Evolutionary conservation across 257 asterid genomes (phyloP).

Genomic region (Galeopsis tetrahit): DNA sequence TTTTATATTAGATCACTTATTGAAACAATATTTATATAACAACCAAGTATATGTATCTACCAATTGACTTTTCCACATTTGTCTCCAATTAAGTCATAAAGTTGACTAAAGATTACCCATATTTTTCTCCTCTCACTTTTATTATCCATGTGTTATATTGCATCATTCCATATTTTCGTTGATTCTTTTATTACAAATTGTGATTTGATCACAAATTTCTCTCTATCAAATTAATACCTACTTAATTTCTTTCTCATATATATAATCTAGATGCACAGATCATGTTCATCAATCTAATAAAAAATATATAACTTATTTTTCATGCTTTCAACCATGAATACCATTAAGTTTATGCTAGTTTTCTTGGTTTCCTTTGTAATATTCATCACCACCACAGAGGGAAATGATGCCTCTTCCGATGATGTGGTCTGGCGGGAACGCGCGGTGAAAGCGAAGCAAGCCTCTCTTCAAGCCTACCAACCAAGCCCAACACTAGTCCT

Average conservation of each 20-base stretch:
- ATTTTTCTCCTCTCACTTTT: constrained; percentile 44
- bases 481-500: constrained; percentile 43
- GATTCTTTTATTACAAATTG: background rate
- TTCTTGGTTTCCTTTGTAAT: constrained; percentile 29
- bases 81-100: constrained; percentile 17
- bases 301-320: background rate
- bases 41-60: no score
- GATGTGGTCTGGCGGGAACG: constrained; percentile 49
- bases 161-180: background rate
- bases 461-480: constrained; percentile 49
- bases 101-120: constrained; percentile 24
- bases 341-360: constrained; percentile 33
- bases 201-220: background rate
- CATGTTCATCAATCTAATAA: background rate
- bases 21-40: no score
- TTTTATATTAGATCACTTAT: no score
- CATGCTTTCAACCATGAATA: constrained; percentile 36
- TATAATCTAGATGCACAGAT: background rate
- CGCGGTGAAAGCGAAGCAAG: constrained; percentile 41
- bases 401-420: constrained; percentile 17
- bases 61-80: constrained; percentile 10
- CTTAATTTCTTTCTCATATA: background rate
- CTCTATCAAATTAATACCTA: background rate
- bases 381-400: constrained; percentile 24
- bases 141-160: background rate